phyloP scores from a whole-genome alignment of 306 rosid genomes.

The Malus sieversii region DNA sequence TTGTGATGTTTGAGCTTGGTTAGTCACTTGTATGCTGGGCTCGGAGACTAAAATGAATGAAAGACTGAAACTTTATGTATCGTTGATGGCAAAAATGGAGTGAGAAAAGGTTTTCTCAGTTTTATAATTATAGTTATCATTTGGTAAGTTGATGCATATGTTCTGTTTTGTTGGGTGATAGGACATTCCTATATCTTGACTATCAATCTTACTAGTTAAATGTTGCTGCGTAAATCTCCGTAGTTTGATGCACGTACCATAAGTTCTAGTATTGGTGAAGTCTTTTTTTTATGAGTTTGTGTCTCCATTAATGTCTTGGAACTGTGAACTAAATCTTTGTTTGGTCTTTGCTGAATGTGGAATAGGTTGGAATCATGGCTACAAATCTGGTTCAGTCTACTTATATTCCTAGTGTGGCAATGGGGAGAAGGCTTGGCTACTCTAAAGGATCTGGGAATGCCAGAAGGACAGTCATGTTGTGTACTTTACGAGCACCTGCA shows the following conservation, averaged over 20 bases:
- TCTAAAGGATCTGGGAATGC: constrained; percentile 52
- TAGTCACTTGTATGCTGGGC: not conserved
- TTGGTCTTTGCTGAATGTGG: constrained; percentile 19
- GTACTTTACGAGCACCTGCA: constrained; percentile 34
- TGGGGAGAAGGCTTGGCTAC: constrained; percentile 41
- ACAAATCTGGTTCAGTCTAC: constrained; percentile 78
- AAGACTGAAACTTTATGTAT: not conserved
- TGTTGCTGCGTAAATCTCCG: not conserved
- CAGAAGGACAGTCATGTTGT: constrained; percentile 50
- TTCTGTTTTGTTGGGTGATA: not conserved
- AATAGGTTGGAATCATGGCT: constrained; percentile 49
- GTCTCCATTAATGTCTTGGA: not conserved
- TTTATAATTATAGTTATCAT: not conserved
- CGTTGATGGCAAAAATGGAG: not conserved
- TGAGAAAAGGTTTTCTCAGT: not conserved
- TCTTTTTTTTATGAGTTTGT: not conserved
- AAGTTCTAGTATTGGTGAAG: not conserved
- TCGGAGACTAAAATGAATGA: not conserved
- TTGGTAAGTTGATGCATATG: not conserved
- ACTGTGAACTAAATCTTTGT: constrained; percentile 8
- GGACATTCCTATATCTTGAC: not conserved
- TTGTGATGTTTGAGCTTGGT: not conserved
- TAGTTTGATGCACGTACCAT: not conserved
- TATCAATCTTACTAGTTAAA: not conserved
- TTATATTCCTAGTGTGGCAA: constrained; percentile 52